Conservation (phyloP, 441 rosid species). For the Corymbia citriodora region DNA sequence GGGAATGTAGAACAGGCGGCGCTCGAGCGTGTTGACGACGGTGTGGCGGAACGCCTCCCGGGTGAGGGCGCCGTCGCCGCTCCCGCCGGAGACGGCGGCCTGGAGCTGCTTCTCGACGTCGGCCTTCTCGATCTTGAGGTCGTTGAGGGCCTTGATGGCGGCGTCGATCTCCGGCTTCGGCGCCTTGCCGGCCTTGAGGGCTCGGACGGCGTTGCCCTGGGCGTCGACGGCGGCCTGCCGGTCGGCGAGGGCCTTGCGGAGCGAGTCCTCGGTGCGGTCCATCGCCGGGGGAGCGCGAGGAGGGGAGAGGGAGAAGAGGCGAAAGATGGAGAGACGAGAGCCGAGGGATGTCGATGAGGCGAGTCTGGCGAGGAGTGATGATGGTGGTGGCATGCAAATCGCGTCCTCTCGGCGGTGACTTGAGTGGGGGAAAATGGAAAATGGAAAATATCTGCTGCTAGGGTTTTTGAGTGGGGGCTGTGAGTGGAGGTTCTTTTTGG, state of each 20-base stretch:
- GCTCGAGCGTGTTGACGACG: slow-evolving; percentile 65
- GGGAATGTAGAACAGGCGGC: slow-evolving; percentile 70
- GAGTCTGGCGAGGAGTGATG: slow-evolving; percentile 6
- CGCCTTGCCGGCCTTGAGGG: slow-evolving; percentile 60
- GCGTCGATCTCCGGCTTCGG: slow-evolving; percentile 57
- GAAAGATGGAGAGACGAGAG: slow-evolving; percentile 6
- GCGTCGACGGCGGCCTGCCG: slow-evolving; percentile 63
- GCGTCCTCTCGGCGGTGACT: background rate
- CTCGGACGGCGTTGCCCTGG: slow-evolving; percentile 66
- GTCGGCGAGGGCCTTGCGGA: slow-evolving; percentile 52
- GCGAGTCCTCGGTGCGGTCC: slow-evolving; percentile 58
- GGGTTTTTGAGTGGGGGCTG: background rate
- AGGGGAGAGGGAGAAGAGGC: background rate
- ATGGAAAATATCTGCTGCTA: background rate
- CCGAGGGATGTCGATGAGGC: slow-evolving; percentile 31
- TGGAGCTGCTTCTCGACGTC: slow-evolving; percentile 70
- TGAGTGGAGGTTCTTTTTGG: background rate
- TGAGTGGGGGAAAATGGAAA: background rate
- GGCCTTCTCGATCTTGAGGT: slow-evolving; percentile 62
- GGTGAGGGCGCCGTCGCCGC: slow-evolving; percentile 30
- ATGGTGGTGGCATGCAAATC: background rate
- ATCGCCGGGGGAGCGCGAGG: slow-evolving; percentile 16
- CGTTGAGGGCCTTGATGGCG: slow-evolving; percentile 62
- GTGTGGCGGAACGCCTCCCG: slow-evolving; percentile 79
- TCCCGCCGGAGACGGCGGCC: slow-evolving; percentile 30